A percentile compares a stretch with the other conserved stretches of the same genome.
phyloP scores from a whole-genome alignment of 2,329 filamentous ascomycete species.

The Didymellaceae sp. region DNA sequence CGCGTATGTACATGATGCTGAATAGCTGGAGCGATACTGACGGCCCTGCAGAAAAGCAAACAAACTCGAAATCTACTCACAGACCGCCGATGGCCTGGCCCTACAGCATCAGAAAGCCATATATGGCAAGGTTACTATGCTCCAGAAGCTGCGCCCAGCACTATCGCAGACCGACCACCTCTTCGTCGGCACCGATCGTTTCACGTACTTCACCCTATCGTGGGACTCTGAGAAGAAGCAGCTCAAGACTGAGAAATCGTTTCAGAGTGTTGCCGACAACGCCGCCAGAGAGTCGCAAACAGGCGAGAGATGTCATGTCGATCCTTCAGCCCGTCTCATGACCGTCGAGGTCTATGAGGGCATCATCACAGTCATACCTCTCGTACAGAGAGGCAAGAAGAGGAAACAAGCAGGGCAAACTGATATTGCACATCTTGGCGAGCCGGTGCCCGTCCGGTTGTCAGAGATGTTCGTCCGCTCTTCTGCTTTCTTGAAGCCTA shows the following conservation, averaged over 20 bases:
- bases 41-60: constrained; percentile 70
- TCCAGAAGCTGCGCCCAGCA: constrained; percentile 78
- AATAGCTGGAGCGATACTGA: constrained; percentile 16
- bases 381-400: constrained; percentile 62
- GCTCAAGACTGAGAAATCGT: constrained; percentile 64
- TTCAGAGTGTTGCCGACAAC: constrained; percentile 66
- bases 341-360: constrained; percentile 73
- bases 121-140: constrained; percentile 85
- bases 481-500: constrained; percentile 68
- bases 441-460: constrained; percentile 67
- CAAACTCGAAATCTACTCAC: constrained; percentile 81
- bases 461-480: constrained; percentile 72
- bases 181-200: constrained; percentile 89
- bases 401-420: constrained; percentile 51
- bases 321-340: constrained; percentile 75
- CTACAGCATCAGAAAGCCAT: constrained; percentile 74
- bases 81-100: constrained; percentile 64
- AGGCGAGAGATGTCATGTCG: constrained; percentile 81
- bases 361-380: constrained; percentile 68
- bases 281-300: constrained; percentile 77
- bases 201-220: constrained; percentile 86
- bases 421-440: constrained; percentile 64
- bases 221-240: constrained; percentile 71
- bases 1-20: constrained; percentile 66
- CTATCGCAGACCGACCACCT: constrained; percentile 80